Base-by-base conservation (phyloP, 78 protist species). In the Neovahlkampfia damariscottae region DNA sequence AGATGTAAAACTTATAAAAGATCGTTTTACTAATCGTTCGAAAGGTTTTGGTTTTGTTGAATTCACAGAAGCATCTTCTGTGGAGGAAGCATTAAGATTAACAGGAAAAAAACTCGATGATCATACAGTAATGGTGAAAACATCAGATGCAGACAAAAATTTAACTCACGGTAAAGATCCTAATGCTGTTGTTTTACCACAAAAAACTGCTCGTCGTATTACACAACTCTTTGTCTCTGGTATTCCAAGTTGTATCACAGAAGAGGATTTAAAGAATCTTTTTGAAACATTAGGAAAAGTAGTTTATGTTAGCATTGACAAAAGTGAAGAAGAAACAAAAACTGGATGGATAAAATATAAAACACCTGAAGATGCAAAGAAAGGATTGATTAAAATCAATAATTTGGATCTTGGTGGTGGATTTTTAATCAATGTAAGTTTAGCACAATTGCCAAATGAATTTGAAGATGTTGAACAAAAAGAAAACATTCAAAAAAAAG, bases 21-120 rank as follows among this genome's bases (percentile, higher is more conserved):
- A 83, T 41, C 62, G 81, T 1, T 41, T 41, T 38, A n/a, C 86
- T 19, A 59, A 77, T 30, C 67, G 73, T 38, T 83, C 86, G 29
- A 83, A 83, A 36, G 86, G 86, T 1, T 3, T 82, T 41, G 86
- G 76, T 10, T 83, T 81, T 31, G 82, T 82, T 3, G 87, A 83
- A 30, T 81, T 82, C 80, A 5, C 40, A 28, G 74, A 84, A 4
- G 72, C 2, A n/a, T 74, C 4, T 34, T 38, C 58, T 30, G 80
- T 82, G 27, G 8, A 29, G 5, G 50, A 35, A 19, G 86, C 86
- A 6, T 8, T 83, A 27, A 10, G 3, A 27, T 73, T 83, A 36
- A 1, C 6, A 5, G 86, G 86, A 4, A 81, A 1, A 40, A 5
- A 1, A 4, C 8, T 83, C 5, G 27, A 66, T 8, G 86, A 79